Evolutionary conservation across 169 alveolate genomes (phyloP), one percentile per base, ranked within the genome.

Genomic region (Plasmodium chabaudi): DNA sequence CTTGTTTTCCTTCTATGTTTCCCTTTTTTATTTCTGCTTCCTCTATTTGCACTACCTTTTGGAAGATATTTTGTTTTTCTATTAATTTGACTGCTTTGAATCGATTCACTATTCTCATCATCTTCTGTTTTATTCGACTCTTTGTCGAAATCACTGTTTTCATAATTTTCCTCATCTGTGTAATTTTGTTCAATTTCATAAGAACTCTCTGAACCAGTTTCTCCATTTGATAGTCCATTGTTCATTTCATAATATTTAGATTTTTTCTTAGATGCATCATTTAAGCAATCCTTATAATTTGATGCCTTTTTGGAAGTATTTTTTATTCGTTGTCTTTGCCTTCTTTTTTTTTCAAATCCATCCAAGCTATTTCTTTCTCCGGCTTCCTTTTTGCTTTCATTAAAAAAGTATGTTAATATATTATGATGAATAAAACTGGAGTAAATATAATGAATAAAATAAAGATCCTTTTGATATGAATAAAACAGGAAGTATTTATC

Each of bases 371-470:
- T 25, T 4, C 69, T 77, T n/a, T 34, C 42, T 0, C 42, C 6
- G 1, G 53, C 19, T 59, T 4, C 34, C 9, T 42, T 17, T 39
- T 65, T 65, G 17, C 61, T 25, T 25, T 77, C 77, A 44, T 77
- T 53, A 15, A 77, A 55, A 17, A 77, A 13, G 39, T 64, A 49
- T 4, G 77, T 77, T n/a, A 77, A 77, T n/a, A 77, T 63, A 2
- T 21, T 5, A 60, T 77, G 88, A 56, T 77, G 88, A 49, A 77
- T 51, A 63, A 63, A 77, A 63, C 63, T 77, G 2, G 79, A 49
- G 27, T 77, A 77, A 17, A 64, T 56, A 77, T 17, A 77, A 13
- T 77, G 88, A 42, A 77, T 77, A 69, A 67, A 64, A 51, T 27
- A 77, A 9, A 77, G 17, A 44, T 65, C 13, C 1, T 63, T 25